Evolutionary conservation across 176 grass and related monocot genomes (phyloP), one percentile per base, ranked within the genome.

Genomic region (Oryza glaberrima): DNA sequence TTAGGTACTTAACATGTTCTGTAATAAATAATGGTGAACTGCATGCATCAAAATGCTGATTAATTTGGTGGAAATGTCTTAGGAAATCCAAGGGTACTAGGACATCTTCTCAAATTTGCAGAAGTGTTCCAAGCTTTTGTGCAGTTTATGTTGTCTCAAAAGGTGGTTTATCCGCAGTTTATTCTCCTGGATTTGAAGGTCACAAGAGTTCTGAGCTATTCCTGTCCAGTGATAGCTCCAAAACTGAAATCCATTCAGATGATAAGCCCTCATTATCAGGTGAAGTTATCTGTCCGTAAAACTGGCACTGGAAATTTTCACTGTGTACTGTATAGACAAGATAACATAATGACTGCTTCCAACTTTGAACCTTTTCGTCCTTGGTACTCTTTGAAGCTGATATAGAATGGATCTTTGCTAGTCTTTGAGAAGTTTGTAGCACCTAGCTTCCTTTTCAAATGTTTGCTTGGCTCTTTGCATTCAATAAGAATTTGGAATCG

Each of bases 121-220:
- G 69, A 73, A 63, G 84, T 51, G 78, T 72, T 74, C 88, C 84
- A 65, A 84, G 60, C 60, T 87, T 93, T 70, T 93, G 87, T 84
- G 84, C 52, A 51, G 84, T 87, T 35, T 93, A 85, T 82, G 81
- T 72, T 86, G 30, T 90, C 69, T 81, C 84, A 90, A 87, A 90
- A 69, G 87, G 81, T 81, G 85, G 78, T 23, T 76, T 92, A 22
- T 89, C 35, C 69, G 72, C 35, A 60, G 87, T 92, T 80, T 79
- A 79, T 84, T 75, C 75, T 89, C 70, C 86, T 45, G 69, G 19
- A 75, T 86, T 82, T 4, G 75, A 67, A 74, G 58, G 36, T 44
- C 82, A 75, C 67, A 77, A 60, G 65, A 76, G 49, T 66, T 75
- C 69, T 32, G 28, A 73, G 44, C 44, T 65, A 72, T 60, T 85